Evolutionary conservation across 768 basidiomycete genomes (phyloP), one percentile per base, ranked within the genome.

Genomic region (Harrya chromipes): DNA sequence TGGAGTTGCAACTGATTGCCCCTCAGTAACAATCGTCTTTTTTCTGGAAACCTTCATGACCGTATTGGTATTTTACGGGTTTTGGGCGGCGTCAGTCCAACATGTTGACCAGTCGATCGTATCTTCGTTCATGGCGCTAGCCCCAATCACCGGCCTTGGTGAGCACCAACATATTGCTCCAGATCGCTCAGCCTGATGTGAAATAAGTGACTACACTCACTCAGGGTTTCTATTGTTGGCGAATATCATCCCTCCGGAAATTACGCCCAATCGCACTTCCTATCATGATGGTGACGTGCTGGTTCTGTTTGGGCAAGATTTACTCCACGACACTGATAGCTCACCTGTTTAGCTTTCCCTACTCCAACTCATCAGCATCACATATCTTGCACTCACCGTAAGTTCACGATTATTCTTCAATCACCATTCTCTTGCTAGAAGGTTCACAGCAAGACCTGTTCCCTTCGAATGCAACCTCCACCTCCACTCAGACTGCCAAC

Each of bases 161-260:
- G n/a, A 62, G 55, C 2, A 12, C 12, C 10, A 29, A 12, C 12
- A 29, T 10, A 13, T 29, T 10, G 26, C 10, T 27, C 12, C 12
- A 29, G 8, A 26, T 26, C 24, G 13, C 34, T 20, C 1, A 1
- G 0, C 8, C 24, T 4, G 4, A 35, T 23, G 2, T 7, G 0
- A 37, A 4, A 19, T 12, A 9, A 55, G 61, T 62, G 12, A 56
- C 53, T 7, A 50, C 47, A 10, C 6, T 56, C 19, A 53, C 52
- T 2, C 63, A 65, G 7, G 44, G 57, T 6, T 63, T 63, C 26
- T 57, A 44, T 46, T 63, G 57, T 36, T 65, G 62, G 63, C 40
- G 54, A 46, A 57, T 65, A 50, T 40, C 46, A 19, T 38, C 23
- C 10, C 43, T 63, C 17, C 24, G 29, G 6, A 43, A 11, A 33